phyloP scores from a whole-genome alignment of 352 stramenopile species.

The Sclerospora graminicola region DNA sequence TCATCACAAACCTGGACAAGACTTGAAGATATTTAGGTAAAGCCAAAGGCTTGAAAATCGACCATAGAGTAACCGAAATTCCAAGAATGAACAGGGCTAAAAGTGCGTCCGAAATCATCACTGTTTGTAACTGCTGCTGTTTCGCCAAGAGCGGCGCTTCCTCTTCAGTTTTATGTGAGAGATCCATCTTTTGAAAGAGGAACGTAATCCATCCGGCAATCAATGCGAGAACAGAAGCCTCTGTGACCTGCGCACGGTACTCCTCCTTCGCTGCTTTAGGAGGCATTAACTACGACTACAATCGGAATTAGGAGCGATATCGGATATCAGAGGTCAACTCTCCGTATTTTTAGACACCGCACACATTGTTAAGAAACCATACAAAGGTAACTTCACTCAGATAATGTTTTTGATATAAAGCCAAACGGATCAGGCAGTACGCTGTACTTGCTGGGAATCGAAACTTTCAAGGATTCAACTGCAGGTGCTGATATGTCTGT shows the following conservation, averaged over 20 bases:
- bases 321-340: too few relatives aligned
- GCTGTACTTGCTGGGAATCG: too few relatives aligned
- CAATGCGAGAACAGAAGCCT: constrained; percentile 27
- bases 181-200: constrained; percentile 12
- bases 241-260: constrained; percentile 17
- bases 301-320: too few relatives aligned
- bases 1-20: constrained; percentile 14
- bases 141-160: constrained; percentile 8
- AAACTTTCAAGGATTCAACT: too few relatives aligned
- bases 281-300: too few relatives aligned
- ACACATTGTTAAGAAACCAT: too few relatives aligned
- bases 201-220: constrained; percentile 24
- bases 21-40: constrained; percentile 12
- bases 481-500: too few relatives aligned
- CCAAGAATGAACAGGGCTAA: constrained; percentile 22
- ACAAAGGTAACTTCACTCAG: too few relatives aligned
- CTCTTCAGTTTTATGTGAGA: constrained; percentile 2
- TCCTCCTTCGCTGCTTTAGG: constrained; percentile 9
- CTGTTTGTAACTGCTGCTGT: constrained; percentile 25
- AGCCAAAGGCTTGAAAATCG: constrained; percentile 9
- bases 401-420: too few relatives aligned
- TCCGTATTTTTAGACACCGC: too few relatives aligned
- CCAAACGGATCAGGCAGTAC: too few relatives aligned
- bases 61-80: constrained; percentile 17
- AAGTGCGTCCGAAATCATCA: constrained; percentile 17